Percentiles rank a stretch among this genome's conserved stretches.
These are phyloP conservation scores for Eucalyptus viminalis DNA, from an alignment of 345 rosid genomes.

Conservation along the genomic window DNA sequence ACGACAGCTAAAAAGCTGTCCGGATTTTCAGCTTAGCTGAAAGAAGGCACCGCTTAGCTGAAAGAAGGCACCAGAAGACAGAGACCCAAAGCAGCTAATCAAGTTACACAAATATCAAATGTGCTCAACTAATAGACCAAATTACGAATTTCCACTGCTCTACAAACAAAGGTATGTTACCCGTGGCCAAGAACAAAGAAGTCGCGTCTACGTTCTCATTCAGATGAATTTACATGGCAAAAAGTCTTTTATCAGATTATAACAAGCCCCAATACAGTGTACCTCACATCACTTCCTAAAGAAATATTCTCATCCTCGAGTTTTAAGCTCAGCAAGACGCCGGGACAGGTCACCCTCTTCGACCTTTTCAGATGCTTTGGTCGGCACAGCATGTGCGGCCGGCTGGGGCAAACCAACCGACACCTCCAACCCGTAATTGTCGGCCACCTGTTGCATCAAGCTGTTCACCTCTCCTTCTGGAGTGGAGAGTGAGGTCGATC, in stretches of 20 bases:
- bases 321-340: conserved; percentile 94
- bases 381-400: conserved; percentile 76
- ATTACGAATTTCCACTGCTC: neutral
- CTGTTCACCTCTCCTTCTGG: conserved; percentile 99
- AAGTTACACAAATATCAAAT: neutral
- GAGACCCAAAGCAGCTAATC: neutral
- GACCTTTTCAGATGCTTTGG: conserved; percentile 65
- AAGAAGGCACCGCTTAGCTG: neutral
- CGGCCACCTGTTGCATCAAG: conserved; percentile 99
- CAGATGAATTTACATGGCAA: neutral
- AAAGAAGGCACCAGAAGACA: neutral
- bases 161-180: neutral
- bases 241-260: neutral
- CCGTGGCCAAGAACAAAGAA: neutral
- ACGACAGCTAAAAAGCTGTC: neutral
- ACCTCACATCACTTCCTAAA: neutral
- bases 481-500: conserved; percentile 92
- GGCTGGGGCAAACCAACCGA: conserved; percentile 98
- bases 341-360: conserved; percentile 95
- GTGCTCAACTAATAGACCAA: neutral
- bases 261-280: neutral
- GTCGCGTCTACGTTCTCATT: neutral
- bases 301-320: conserved; percentile 44
- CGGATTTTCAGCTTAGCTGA: neutral
- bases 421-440: conserved; percentile 89